Base-by-base conservation (phyloP, 805 yeast species). In the Metschnikowia reukaufii region DNA sequence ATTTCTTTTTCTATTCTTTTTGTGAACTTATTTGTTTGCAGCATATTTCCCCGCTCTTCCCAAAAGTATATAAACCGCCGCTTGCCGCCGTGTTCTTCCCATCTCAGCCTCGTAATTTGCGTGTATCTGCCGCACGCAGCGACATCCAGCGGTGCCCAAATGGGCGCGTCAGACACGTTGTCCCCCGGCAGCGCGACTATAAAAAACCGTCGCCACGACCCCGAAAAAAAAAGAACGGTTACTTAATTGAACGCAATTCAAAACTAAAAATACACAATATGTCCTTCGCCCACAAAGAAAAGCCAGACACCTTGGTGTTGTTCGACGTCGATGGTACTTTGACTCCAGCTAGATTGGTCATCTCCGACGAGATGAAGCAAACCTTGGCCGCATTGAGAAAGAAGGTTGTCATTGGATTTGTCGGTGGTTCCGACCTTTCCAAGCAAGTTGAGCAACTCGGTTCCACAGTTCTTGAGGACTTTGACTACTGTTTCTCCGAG, bases 301-400 rank as follows among this genome's bases (percentile, higher is more conserved):
- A 84, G 58, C 96, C 96, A 65, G 85, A 88, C 60, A 86, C 88
- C 54, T 77, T 94, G 63, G 96, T 88, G 58, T 82, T 94, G 56
- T 94, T 94, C 73, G 99, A 94, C 64, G 99, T 94, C 58, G 99
- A 94, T 68, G 99, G 97, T 57, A 94, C 99, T 48, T 79, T 94
- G 70, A 92, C 98, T 35, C 99, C 98, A 58, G 98, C 99, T 46
- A 89, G 99, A 78, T 80, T 84, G 66, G 68, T 64, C 45, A 72
- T 86, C 59, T 82, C 90, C 52, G 79, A 81, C 61, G 96, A 90
- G 71, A 86, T 94, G 84, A 80, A 74, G 64, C 70, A 79, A 54
- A 73, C 86, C 36, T 80, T 94, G 61, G 66, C 70, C 51, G 81
- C 84, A 58, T 81, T 94, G 66, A 86, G 97, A 75, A 77, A 89